Evolutionary conservation across 2,329 filamentous ascomycete species (phyloP), one percentile per base, ranked within the genome.

Genomic region (Colletotrichum eleusines): DNA sequence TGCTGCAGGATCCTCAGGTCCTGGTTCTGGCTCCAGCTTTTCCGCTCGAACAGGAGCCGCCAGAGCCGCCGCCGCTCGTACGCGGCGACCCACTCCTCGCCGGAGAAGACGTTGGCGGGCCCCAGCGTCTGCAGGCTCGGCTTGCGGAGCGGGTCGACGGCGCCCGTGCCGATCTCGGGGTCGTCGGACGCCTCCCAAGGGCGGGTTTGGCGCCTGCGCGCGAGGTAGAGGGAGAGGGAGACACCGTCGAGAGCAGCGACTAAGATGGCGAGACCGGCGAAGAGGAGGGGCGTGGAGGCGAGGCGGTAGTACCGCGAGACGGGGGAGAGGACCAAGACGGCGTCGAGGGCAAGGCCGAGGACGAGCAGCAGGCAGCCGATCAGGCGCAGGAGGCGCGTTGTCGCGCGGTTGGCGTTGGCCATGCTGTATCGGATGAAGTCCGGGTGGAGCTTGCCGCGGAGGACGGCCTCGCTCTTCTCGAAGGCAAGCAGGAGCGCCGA

Each of bases 401-500:
- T 77, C 0, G 80, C 72, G 7, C 74, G 75, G 77, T 81, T 83
- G 50, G 77, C 77, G 72, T 84, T 84, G 72, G 77, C 76, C 28
- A 80, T 75, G 60, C 77, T 78, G 79, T 80, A 81, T 44, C 73
- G 75, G 44, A 82, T 72, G 75, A 85, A 85, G 46, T 78, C 77
- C 2, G 82, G 81, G 69, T 84, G 82, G 6, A 78, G 77, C 54
- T 78, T 77, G 33, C 77, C 76, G 60, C 81, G 77, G 18, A 85
- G 76, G 5, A 75, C 73, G 16, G 78, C 74, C 66, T 84, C 83
- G 65, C 80, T 77, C 7, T 79, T 76, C 16, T 80, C 73, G 53
- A 82, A 81, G 9, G 81, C 81, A 0, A 80, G 78, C 0, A 83
- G 76, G 5, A 85, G 78, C 1, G 82, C 81, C 0, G 83, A 83